These are phyloP conservation scores for Aphanomyces astaci DNA, from an alignment of 352 stramenopile species.

Conservation along the genomic window DNA sequence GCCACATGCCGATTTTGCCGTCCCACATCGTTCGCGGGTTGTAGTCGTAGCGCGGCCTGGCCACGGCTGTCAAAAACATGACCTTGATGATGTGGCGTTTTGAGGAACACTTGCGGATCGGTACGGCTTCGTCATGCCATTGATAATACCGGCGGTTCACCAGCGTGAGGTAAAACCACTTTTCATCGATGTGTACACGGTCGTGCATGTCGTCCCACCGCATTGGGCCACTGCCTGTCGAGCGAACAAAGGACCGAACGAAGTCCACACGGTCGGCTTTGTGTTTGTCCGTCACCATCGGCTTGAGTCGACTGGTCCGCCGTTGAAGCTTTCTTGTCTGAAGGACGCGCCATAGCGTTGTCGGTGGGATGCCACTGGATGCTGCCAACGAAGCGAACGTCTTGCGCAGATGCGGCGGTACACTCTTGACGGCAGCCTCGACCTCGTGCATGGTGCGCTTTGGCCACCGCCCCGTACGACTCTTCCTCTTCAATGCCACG, in stretches of 20 bases:
- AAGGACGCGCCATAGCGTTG: neutral
- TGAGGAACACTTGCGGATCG: neutral
- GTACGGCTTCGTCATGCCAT: slow-evolving; percentile 1
- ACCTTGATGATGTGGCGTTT: slow-evolving; percentile 15
- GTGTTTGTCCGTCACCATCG: slow-evolving; percentile 12
- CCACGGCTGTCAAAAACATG: slow-evolving; percentile 11
- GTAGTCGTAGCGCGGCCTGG: slow-evolving; percentile 10
- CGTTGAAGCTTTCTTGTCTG: slow-evolving; percentile 2
- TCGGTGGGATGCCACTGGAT: slow-evolving; percentile 10
- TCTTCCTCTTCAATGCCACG: neutral
- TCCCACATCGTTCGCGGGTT: no score
- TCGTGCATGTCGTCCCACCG: neutral
- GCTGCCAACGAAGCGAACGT: slow-evolving; percentile 3
- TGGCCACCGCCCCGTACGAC: neutral
- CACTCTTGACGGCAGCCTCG: slow-evolving; percentile 5
- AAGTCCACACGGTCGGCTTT: slow-evolving; percentile 1
- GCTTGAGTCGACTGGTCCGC: neutral
- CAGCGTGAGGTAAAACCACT: slow-evolving; percentile 10
- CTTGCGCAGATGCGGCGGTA: slow-evolving; percentile 3
- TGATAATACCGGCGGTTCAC: neutral
- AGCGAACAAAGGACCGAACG: neutral
- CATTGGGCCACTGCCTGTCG: neutral
- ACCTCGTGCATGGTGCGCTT: slow-evolving; percentile 3
- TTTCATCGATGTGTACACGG: slow-evolving; percentile 11
- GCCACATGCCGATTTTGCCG: no score